These are phyloP conservation scores for Pseudogymnoascus sp. DNA, from an alignment of 2,329 filamentous ascomycete genomes.

Conservation along the genomic window DNA sequence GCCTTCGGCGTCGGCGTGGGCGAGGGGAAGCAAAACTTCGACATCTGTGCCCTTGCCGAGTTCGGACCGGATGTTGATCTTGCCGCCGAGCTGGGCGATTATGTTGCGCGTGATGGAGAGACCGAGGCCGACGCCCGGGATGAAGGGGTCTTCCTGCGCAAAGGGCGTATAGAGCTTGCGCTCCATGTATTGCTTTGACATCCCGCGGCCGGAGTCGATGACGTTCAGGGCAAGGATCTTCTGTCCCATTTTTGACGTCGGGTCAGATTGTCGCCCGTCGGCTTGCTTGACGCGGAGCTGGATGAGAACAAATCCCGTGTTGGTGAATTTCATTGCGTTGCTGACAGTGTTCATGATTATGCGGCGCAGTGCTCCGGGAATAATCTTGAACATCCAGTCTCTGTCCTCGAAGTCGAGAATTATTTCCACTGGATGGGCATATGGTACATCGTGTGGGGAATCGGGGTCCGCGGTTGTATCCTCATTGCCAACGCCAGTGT, in stretches of 20 bases:
- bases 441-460: background rate
- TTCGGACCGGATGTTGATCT: slow-evolving; percentile 48
- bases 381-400: slow-evolving; percentile 23
- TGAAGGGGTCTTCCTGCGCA: slow-evolving; percentile 49
- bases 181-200: slow-evolving; percentile 49
- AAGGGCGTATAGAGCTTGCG: slow-evolving; percentile 52
- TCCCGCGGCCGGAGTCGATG: slow-evolving; percentile 54
- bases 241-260: background rate
- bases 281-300: slow-evolving; percentile 17
- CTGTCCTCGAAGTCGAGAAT: slow-evolving; percentile 23
- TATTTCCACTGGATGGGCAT: slow-evolving; percentile 15
- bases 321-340: slow-evolving; percentile 53
- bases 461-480: background rate
- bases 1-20: slow-evolving; percentile 8
- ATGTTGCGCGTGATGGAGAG: slow-evolving; percentile 56
- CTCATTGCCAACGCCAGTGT: background rate
- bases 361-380: slow-evolving; percentile 21
- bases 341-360: slow-evolving; percentile 53
- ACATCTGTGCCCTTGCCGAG: slow-evolving; percentile 47
- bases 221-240: slow-evolving; percentile 34
- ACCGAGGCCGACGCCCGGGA: slow-evolving; percentile 52
- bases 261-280: background rate
- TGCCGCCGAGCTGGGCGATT: slow-evolving; percentile 49
- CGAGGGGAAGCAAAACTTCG: slow-evolving; percentile 36
- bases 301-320: slow-evolving; percentile 40